Base-by-base conservation (phyloP, 257 asterid species). In the Perilla frutescens region DNA sequence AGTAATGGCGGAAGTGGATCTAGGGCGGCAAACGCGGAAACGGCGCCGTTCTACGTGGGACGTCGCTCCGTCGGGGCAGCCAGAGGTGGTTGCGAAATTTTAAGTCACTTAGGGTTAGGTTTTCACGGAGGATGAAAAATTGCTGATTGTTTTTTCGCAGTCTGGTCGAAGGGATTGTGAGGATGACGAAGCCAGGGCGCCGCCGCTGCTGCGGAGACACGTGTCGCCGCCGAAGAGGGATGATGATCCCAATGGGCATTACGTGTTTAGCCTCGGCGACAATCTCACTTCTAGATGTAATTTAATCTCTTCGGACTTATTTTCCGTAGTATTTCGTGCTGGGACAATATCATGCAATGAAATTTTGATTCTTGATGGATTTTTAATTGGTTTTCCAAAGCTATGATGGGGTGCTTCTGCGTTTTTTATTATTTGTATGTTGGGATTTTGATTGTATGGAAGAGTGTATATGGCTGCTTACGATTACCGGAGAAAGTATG, bases 271-370 rank as follows among this genome's bases (percentile, higher is more conserved):
- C 81, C 82, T 88, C 45, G 97, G 96, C 74, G 96, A 91, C 85
- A 88, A 90, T 86, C 91, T 90, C 77, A 90, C 91, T 14, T 80
- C 90, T 85, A 86, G 96, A 85, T 88, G 97, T 90, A 83, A 84
- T 84, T 13, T 51, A 1, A 5, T 50, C 10, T 61, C 32, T 12
- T 37, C 3, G 2, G 36, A 8, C 47, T 66, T 26, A 47, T 44
- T 72, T 15, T 57, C 26, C 62, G 36, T 8, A 58, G 43, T 45
- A 15, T 72, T 54, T 14, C 8, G 3, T 32, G 31, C 11, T 26
- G 6, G 37, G 39, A 44, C 45, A 34, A 13, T 54, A 48, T 47
- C 56, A 20, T 78, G 76, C 73, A 10, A 50, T 60, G 6, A 40
- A 61, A 63, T 65, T 59, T 76, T 71, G 15, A 75, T 31, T 26